Evolutionary conservation across 2,329 filamentous ascomycete genomes (phyloP).

Genomic region (Aspergillus amoenus): DNA sequence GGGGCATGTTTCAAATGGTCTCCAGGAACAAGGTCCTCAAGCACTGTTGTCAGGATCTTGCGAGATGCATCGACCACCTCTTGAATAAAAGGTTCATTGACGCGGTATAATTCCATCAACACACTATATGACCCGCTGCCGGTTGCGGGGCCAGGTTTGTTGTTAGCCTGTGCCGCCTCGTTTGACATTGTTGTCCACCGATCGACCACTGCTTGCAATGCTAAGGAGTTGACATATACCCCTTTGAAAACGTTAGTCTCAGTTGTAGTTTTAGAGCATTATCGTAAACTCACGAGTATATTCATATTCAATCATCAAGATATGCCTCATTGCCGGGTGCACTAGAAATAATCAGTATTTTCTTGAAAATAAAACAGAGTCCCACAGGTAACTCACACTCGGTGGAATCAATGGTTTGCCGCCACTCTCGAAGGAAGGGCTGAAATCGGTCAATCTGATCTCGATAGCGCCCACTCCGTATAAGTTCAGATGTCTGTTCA

Average conservation of each 20-base stretch:
- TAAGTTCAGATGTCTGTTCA: slow-evolving; percentile 83
- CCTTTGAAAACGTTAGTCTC: slow-evolving; percentile 28
- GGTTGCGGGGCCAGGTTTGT: slow-evolving; percentile 27
- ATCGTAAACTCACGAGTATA: slow-evolving; percentile 68
- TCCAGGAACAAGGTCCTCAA: slow-evolving; percentile 58
- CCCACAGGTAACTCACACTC: slow-evolving; percentile 42
- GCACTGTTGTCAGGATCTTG: slow-evolving; percentile 59
- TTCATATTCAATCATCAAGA: slow-evolving; percentile 91
- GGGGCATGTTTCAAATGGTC: slow-evolving; percentile 62
- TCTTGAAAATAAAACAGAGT: not conserved
- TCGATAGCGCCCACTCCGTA: slow-evolving; percentile 81
- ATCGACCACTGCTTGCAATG: slow-evolving; percentile 91
- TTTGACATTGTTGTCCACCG: slow-evolving; percentile 73
- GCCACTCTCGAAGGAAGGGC: slow-evolving; percentile 76
- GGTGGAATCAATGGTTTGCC: slow-evolving; percentile 76
- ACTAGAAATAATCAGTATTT: slow-evolving; percentile 41
- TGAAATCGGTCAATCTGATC: slow-evolving; percentile 78
- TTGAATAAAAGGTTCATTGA: slow-evolving; percentile 62
- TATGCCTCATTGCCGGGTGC: slow-evolving; percentile 63
- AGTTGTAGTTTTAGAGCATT: not conserved
- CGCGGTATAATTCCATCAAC: slow-evolving; percentile 51
- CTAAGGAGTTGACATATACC: slow-evolving; percentile 88
- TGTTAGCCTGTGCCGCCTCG: slow-evolving; percentile 35
- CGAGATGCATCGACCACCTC: slow-evolving; percentile 63
- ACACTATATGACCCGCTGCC: slow-evolving; percentile 38